A percentile compares a stretch with the other conserved stretches of the same genome.
phyloP scores from a whole-genome alignment of 345 rosid species.

The Raphanus raphanistrum region DNA sequence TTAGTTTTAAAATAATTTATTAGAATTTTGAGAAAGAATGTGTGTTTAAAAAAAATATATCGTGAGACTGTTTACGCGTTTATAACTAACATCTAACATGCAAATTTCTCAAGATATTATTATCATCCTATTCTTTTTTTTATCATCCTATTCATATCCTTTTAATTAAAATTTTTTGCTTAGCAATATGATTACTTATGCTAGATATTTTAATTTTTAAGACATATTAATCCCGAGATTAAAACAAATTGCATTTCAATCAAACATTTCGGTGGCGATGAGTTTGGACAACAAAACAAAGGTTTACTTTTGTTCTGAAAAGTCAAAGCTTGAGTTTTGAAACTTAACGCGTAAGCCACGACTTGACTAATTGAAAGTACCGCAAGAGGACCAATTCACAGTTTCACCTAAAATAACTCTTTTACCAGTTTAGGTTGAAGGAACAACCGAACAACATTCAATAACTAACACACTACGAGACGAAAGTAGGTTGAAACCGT shows the following conservation, averaged over 20 bases:
- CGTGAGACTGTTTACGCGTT: no score
- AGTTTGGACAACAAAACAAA: not conserved
- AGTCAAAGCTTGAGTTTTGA: conserved; percentile 13
- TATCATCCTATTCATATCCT: not conserved
- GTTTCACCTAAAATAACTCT: conserved; percentile 16
- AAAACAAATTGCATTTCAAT: not conserved
- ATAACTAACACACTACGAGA: not conserved
- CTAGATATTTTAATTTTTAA: not conserved
- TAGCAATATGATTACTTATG: not conserved
- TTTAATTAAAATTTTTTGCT: no score
- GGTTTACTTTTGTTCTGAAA: conserved; percentile 1
- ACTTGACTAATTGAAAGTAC: conserved; percentile 2
- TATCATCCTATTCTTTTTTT: not conserved
- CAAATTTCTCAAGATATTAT: not conserved
- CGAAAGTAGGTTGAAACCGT: no score
- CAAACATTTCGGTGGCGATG: not conserved
- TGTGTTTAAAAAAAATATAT: no score
- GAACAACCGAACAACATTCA: no score
- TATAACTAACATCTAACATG: not conserved
- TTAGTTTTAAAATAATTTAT: not conserved
- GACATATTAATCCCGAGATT: not conserved
- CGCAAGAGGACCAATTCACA: conserved; percentile 20
- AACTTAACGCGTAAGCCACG: conserved; percentile 18
- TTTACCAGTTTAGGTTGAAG: not conserved
- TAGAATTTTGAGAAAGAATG: not conserved